phyloP scores from a whole-genome alignment of 495 filamentous ascomycete genomes.

The Podospora anserina region DNA sequence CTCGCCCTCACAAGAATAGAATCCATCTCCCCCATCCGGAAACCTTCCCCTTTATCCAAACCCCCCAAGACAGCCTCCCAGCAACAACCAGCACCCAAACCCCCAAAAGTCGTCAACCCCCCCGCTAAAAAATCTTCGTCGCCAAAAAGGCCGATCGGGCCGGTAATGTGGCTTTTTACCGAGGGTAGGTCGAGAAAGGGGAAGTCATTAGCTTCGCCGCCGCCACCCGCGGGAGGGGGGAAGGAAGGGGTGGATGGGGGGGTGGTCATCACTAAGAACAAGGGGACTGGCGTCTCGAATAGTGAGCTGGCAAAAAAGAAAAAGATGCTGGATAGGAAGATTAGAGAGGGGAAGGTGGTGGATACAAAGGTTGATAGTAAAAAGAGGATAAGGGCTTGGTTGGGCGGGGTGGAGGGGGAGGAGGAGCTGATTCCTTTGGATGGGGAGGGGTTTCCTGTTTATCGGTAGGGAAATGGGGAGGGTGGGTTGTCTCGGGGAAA shows the following conservation, averaged over 20 bases:
- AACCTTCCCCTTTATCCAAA: neutral
- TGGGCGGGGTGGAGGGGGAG: conserved; percentile 22
- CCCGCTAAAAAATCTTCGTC: neutral
- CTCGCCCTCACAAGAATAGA: neutral
- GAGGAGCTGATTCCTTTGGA: conserved; percentile 14
- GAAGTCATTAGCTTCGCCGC: neutral
- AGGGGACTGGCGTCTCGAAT: neutral
- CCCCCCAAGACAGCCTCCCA: neutral
- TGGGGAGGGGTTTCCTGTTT: conserved; percentile 22
- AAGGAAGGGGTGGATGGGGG: too few species aligned
- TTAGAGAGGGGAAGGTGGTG: conserved; percentile 29
- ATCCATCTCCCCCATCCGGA: neutral
- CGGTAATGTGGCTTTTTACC: neutral
- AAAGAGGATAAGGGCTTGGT: conserved; percentile 24
- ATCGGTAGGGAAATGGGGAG: conserved; percentile 5
- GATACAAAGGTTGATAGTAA: conserved; percentile 20
- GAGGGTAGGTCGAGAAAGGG: conserved; percentile 3
- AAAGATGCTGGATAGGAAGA: conserved; percentile 17
- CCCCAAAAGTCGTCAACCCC: neutral
- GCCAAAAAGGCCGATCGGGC: neutral
- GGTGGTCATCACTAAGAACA: neutral
- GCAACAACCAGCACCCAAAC: neutral
- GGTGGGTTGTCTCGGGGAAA: neutral
- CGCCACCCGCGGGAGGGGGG: too few species aligned
- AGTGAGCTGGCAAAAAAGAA: conserved; percentile 14